Conservation (phyloP, 2,329 filamentous ascomycete species). For the Pseudogymnoascus sp. region DNA sequence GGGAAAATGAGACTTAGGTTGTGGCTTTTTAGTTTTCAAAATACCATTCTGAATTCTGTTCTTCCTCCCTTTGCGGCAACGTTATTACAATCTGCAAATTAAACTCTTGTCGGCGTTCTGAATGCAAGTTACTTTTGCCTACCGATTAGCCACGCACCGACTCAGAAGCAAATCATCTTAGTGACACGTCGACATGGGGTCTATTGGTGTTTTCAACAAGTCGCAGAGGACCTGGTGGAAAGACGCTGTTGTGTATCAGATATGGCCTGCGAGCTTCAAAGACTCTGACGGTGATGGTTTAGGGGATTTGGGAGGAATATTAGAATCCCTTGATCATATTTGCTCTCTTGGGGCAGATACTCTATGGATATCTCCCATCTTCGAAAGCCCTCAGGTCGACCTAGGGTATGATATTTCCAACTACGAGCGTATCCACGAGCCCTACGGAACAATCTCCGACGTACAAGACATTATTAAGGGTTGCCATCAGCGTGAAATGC, state of each 20-base stretch:
- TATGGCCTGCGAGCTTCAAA: conserved; percentile 51
- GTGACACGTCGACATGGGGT: neutral
- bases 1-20: too few species aligned
- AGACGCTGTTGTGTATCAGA: conserved; percentile 49
- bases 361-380: conserved; percentile 63
- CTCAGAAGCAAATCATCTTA: neutral
- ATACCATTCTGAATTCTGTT: too few species aligned
- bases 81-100: neutral
- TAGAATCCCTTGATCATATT: conserved; percentile 56
- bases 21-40: too few species aligned
- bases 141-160: too few species aligned
- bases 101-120: too few species aligned
- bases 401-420: conserved; percentile 67
- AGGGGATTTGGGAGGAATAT: conserved; percentile 55
- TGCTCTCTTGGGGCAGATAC: conserved; percentile 53
- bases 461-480: conserved; percentile 55
- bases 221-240: conserved; percentile 43
- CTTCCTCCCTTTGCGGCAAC: neutral
- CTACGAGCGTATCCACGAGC: conserved; percentile 57
- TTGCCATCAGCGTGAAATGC: conserved; percentile 57
- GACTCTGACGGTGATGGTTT: conserved; percentile 52
- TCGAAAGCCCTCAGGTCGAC: conserved; percentile 56
- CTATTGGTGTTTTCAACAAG: neutral
- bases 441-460: conserved; percentile 61
- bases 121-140: too few species aligned